Conservation (phyloP, 164 flowering plant genomes). For the Dillenia suffruticosa region DNA sequence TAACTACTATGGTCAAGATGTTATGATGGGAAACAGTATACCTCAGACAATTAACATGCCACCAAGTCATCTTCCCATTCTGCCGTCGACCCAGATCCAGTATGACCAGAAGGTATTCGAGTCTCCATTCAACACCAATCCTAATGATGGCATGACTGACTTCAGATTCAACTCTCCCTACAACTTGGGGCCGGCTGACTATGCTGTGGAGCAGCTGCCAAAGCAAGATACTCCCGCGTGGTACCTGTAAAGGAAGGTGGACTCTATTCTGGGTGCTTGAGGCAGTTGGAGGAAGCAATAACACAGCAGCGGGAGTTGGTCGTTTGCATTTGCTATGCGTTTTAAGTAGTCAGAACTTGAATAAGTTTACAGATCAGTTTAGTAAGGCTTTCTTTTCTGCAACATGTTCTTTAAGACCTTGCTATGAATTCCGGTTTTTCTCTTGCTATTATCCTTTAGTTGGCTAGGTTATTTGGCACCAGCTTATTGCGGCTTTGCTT, state of each 20-base stretch:
- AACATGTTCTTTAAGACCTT: no score
- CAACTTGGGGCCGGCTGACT: slow-evolving; percentile 35
- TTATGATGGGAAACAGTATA: slow-evolving; percentile 26
- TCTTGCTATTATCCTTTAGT: no score
- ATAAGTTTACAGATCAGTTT: no score
- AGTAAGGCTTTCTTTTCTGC: no score
- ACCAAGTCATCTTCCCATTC: slow-evolving; percentile 22
- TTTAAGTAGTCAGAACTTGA: no score
- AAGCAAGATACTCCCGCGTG: slow-evolving; percentile 48
- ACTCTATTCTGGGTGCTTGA: no score
- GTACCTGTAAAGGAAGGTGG: slow-evolving; percentile 21
- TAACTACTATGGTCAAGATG: slow-evolving; percentile 26
- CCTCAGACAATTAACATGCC: slow-evolving; percentile 23
- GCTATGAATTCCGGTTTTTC: no score
- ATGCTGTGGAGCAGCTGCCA: slow-evolving; percentile 20
- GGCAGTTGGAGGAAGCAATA: no score
- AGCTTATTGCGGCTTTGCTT: no score
- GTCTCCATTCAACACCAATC: slow-evolving; percentile 26
- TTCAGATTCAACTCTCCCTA: slow-evolving; percentile 49
- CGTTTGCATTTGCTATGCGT: no score
- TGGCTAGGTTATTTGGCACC: no score
- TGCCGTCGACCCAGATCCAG: slow-evolving; percentile 28
- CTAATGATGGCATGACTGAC: slow-evolving; percentile 20
- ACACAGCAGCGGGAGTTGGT: no score
- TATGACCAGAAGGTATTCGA: slow-evolving; percentile 20